Conservation (phyloP, 495 filamentous ascomycete species). For the Penicillium pulvis region DNA sequence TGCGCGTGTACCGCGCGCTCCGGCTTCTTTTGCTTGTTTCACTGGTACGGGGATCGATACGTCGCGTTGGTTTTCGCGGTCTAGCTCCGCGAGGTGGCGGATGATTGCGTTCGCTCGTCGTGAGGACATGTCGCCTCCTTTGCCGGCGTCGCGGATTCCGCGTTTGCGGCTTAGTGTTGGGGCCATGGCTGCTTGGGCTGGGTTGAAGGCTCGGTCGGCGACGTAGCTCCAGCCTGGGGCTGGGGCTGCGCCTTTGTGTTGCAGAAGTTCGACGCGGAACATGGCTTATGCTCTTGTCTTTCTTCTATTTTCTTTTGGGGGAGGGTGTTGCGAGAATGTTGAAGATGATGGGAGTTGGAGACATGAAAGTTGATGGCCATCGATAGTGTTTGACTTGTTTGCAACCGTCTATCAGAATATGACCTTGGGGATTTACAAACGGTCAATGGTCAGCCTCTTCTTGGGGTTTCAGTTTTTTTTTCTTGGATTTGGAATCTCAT, state of each 20-base stretch:
- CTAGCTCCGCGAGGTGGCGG: slow-evolving; percentile 76
- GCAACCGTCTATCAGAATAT: slow-evolving; percentile 4
- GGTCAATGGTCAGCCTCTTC: not conserved
- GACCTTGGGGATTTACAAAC: not conserved
- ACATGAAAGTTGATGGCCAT: slow-evolving; percentile 3
- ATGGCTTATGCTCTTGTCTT: slow-evolving; percentile 31
- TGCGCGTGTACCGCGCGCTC: slow-evolving; percentile 48
- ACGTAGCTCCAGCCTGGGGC: slow-evolving; percentile 91
- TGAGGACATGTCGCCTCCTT: slow-evolving; percentile 64
- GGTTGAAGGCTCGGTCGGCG: slow-evolving; percentile 67
- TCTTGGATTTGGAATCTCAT: not conserved
- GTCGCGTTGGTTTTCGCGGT: slow-evolving; percentile 75
- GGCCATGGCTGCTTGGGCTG: slow-evolving; percentile 59
- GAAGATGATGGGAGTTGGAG: not conserved
- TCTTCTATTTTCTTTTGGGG: not conserved
- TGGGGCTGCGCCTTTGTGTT: slow-evolving; percentile 62
- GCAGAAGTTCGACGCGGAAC: slow-evolving; percentile 74
- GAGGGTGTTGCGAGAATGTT: not conserved
- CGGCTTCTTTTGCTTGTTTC: slow-evolving; percentile 48
- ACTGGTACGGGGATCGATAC: slow-evolving; percentile 66
- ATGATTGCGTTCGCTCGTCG: slow-evolving; percentile 75
- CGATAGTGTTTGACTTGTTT: slow-evolving; percentile 12
- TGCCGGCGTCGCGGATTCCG: slow-evolving; percentile 55
- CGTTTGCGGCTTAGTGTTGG: slow-evolving; percentile 64
- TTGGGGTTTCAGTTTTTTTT: not conserved